phyloP scores from a whole-genome alignment of 2,329 filamentous ascomycete genomes.

The Claviceps citrina region DNA sequence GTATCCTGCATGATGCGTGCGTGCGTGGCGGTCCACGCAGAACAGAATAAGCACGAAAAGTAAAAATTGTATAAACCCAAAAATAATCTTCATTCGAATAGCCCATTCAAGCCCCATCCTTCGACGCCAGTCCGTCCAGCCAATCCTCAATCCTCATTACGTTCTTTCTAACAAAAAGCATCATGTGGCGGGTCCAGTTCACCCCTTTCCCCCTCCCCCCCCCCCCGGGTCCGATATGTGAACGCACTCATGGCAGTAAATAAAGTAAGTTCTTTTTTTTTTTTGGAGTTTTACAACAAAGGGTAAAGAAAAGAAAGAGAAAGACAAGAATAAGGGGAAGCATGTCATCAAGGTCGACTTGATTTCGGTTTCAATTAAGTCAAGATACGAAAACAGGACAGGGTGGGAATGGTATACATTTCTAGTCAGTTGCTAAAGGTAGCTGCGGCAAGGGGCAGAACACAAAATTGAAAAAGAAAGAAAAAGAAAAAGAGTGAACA shows the following conservation, averaged over 20 bases:
- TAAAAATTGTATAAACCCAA: neutral
- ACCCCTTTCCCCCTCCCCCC: too few species aligned
- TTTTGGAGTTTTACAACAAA: neutral
- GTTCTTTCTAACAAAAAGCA: neutral
- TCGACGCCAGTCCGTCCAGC: neutral
- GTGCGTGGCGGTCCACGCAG: too few species aligned
- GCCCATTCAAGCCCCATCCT: neutral
- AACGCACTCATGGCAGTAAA: slow-evolving; percentile 1
- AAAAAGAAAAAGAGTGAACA: neutral
- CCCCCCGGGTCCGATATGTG: neutral
- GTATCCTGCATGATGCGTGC: too few species aligned
- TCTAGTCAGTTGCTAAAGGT: neutral
- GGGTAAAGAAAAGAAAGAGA: neutral
- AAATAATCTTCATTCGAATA: neutral
- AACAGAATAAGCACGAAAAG: neutral
- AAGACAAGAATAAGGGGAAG: neutral
- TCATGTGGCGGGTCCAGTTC: neutral
- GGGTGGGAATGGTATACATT: neutral
- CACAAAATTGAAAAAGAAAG: neutral
- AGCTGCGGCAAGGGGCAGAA: neutral
- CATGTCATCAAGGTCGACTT: too few species aligned
- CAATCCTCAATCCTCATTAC: neutral
- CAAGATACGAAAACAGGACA: too few species aligned
- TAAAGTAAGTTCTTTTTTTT: neutral
- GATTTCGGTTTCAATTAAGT: too few species aligned